These are phyloP conservation scores for Coniella lustricola DNA, from an alignment of 2,329 filamentous ascomycete genomes.

Conservation along the genomic window DNA sequence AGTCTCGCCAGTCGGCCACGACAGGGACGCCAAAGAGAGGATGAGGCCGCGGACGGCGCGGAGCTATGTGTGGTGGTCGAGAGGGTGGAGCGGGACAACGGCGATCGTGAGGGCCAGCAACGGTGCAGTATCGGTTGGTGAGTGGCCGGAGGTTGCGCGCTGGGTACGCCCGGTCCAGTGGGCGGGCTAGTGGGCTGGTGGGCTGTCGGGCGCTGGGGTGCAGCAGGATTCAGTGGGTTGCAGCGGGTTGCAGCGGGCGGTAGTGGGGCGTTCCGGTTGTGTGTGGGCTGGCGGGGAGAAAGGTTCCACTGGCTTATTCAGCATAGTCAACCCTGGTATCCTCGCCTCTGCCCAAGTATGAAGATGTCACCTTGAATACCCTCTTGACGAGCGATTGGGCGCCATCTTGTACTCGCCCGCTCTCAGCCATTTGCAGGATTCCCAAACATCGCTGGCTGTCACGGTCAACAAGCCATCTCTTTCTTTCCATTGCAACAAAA, in stretches of 20 bases:
- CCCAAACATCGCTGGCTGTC: neutral
- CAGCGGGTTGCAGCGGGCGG: no score
- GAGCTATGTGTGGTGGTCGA: neutral
- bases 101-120: no score
- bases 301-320: no score
- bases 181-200: no score
- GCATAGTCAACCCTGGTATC: no score
- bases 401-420: slow-evolving; percentile 1
- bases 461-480: neutral
- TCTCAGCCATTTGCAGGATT: neutral
- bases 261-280: no score
- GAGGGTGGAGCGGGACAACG: neutral
- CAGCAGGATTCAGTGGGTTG: neutral
- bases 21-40: neutral
- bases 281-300: no score
- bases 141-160: neutral
- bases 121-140: no score
- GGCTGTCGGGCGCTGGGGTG: no score
- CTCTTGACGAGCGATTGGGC: slow-evolving; percentile 3
- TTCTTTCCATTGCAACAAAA: slow-evolving; percentile 2
- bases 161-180: neutral
- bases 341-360: no score
- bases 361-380: no score
- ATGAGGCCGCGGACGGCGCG: no score
- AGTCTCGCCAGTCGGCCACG: slow-evolving; percentile 4